phyloP scores from a whole-genome alignment of 495 filamentous ascomycete genomes.

The Xylaria grammica region DNA sequence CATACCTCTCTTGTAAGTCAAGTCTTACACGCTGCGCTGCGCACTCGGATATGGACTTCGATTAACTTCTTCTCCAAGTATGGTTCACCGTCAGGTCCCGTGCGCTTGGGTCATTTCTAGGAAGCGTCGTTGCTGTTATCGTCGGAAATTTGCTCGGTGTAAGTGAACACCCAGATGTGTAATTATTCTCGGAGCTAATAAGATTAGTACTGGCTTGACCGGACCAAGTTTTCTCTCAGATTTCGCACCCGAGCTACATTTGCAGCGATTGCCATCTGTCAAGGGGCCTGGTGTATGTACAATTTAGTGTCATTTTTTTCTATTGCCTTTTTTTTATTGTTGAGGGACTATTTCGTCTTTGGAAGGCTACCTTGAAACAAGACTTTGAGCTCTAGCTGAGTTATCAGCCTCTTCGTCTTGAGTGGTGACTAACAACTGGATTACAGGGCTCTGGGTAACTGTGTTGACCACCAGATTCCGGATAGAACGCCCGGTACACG shows the following conservation, averaged over 20 bases:
- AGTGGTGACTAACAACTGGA: conserved; percentile 3
- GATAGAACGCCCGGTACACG: conserved; percentile 56
- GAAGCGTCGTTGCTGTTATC: conserved; percentile 62
- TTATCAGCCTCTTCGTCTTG: conserved; percentile 62
- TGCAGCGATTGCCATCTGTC: conserved; percentile 10
- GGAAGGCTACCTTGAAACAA: conserved; percentile 36
- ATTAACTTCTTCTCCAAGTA: conserved; percentile 31
- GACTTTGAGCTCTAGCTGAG: conserved; percentile 45
- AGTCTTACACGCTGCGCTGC: too few relatives aligned
- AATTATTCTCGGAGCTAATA: conserved; percentile 11
- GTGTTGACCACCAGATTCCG: conserved; percentile 60
- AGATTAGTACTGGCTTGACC: conserved; percentile 54
- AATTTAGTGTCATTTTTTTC: not conserved
- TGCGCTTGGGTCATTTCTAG: conserved; percentile 66
- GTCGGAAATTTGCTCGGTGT: conserved; percentile 61
- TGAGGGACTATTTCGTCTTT: not conserved
- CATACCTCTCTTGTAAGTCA: conserved; percentile 51
- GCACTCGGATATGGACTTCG: conserved; percentile 4
- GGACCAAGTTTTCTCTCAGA: conserved; percentile 52
- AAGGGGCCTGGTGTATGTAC: conserved; percentile 14
- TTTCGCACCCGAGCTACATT: conserved; percentile 48
- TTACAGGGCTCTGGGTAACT: conserved; percentile 60
- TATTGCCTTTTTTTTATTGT: not conserved
- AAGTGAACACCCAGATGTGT: conserved; percentile 5
- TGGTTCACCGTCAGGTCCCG: conserved; percentile 69